These are phyloP conservation scores for Lojkania enalia DNA, from an alignment of 2,329 filamentous ascomycete species.

Conservation along the genomic window DNA sequence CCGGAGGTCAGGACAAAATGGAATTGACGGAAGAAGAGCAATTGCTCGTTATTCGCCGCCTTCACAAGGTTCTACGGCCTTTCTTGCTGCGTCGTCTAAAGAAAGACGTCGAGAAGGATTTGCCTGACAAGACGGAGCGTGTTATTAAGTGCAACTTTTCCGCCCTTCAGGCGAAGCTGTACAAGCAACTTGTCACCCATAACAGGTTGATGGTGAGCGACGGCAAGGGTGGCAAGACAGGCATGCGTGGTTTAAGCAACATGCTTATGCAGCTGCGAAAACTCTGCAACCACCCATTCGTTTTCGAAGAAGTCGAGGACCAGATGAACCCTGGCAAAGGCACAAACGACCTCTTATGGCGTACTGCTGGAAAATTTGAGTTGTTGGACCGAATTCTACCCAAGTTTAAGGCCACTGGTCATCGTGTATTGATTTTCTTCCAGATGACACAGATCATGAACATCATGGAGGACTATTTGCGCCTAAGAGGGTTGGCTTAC, in stretches of 20 bases:
- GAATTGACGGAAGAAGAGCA: constrained; percentile 99
- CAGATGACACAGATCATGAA: constrained; percentile 99
- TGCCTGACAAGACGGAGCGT: constrained; percentile 98
- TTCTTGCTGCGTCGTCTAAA: constrained; percentile 98
- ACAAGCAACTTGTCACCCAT: constrained; percentile 96
- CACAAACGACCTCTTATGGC: constrained; percentile 93
- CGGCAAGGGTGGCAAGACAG: constrained; percentile 92
- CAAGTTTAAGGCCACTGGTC: constrained; percentile 87
- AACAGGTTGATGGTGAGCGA: constrained; percentile 94
- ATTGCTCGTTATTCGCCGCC: constrained; percentile 93
- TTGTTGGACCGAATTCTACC: constrained; percentile 88
- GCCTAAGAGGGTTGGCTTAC: constrained; percentile 80
- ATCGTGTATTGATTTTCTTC: constrained; percentile 99
- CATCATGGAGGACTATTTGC: constrained; percentile 98
- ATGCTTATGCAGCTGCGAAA: constrained; percentile 99
- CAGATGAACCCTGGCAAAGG: constrained; percentile 90
- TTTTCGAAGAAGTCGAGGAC: constrained; percentile 96
- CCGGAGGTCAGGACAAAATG: constrained; percentile 97
- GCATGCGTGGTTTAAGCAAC: constrained; percentile 92
- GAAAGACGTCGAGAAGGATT: constrained; percentile 98
- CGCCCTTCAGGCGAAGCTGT: constrained; percentile 85
- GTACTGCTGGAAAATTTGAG: constrained; percentile 96
- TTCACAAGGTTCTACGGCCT: constrained; percentile 95
- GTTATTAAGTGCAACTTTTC: constrained; percentile 99
- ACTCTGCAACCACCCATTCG: constrained; percentile 98